phyloP scores from a whole-genome alignment of 495 filamentous ascomycete species.

The Penicillium diatomitis region DNA sequence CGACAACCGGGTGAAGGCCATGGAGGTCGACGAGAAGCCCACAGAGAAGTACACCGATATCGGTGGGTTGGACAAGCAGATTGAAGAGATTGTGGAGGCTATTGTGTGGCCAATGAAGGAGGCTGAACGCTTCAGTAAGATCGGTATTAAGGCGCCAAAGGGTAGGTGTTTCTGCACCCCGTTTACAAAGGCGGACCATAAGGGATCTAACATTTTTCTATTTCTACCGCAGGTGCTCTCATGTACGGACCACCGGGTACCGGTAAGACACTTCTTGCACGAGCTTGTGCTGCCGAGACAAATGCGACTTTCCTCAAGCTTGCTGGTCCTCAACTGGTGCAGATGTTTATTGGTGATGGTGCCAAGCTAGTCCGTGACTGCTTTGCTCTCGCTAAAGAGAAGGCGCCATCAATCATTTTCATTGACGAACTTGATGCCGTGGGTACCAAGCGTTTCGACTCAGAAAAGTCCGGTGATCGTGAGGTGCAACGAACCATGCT shows the following conservation, averaged over 20 bases:
- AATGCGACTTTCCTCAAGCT: conserved; percentile 99
- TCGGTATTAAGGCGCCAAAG: conserved; percentile 99
- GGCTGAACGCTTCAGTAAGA: conserved; percentile 97
- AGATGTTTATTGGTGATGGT: conserved; percentile 99
- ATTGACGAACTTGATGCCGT: conserved; percentile 98
- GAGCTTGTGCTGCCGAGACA: conserved; percentile 95
- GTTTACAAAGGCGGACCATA: not conserved
- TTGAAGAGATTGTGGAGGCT: conserved; percentile 98
- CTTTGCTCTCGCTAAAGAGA: conserved; percentile 96
- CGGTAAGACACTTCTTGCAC: conserved; percentile 92
- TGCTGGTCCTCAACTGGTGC: conserved; percentile 95
- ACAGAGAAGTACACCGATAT: conserved; percentile 99
- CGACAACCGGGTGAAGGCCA: conserved; percentile 97
- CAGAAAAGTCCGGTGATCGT: conserved; percentile 94
- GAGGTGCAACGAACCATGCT: conserved; percentile 99
- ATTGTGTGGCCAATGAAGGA: conserved; percentile 99
- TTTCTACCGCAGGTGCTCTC: conserved; percentile 59
- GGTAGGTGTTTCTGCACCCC: conserved; percentile 44
- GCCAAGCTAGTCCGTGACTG: conserved; percentile 96
- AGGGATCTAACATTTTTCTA: conserved; percentile 10
- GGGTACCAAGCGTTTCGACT: conserved; percentile 98
- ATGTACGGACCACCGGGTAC: conserved; percentile 99
- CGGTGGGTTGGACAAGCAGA: conserved; percentile 96
- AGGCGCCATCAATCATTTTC: conserved; percentile 98
- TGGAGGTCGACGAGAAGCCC: conserved; percentile 99